Evolutionary conservation across 2,329 filamentous ascomycete species (phyloP).

Genomic region (Chrysoporthe deuterocubensis): DNA sequence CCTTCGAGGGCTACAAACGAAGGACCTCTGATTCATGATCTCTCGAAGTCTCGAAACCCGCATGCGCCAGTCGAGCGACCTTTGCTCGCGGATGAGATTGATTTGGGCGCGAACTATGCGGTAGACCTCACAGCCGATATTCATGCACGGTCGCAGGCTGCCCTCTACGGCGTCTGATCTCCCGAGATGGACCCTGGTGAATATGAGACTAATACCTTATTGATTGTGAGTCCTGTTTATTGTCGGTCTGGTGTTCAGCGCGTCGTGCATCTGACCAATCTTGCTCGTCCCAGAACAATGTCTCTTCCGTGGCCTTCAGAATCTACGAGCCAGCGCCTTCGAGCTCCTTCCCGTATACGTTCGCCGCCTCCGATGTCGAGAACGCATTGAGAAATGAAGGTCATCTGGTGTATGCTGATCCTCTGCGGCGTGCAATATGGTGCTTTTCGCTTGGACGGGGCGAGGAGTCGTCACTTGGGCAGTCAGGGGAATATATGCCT

Average conservation of each 20-base stretch:
- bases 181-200: slow-evolving; percentile 66
- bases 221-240: slow-evolving; percentile 52
- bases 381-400: slow-evolving; percentile 55
- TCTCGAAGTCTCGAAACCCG: background rate
- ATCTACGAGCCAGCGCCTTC: slow-evolving; percentile 57
- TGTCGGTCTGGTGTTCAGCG: slow-evolving; percentile 5
- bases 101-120: slow-evolving; percentile 18
- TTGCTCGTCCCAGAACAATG: slow-evolving; percentile 52
- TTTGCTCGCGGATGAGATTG: slow-evolving; percentile 19
- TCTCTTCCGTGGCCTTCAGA: slow-evolving; percentile 58
- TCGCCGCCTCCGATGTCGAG: slow-evolving; percentile 56
- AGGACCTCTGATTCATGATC: slow-evolving; percentile 17
- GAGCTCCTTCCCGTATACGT: slow-evolving; percentile 48
- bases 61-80: slow-evolving; percentile 13
- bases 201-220: slow-evolving; percentile 65
- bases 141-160: slow-evolving; percentile 28
- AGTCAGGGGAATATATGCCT: slow-evolving; percentile 36
- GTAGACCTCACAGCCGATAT: slow-evolving; percentile 17
- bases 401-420: slow-evolving; percentile 57
- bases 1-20: slow-evolving; percentile 25
- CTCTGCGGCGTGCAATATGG: slow-evolving; percentile 56
- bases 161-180: slow-evolving; percentile 31
- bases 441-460: slow-evolving; percentile 54
- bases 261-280: slow-evolving; percentile 27
- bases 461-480: slow-evolving; percentile 39